Conservation (phyloP, 2,329 filamentous ascomycete genomes). For the Aureobasidium leucospermi region DNA sequence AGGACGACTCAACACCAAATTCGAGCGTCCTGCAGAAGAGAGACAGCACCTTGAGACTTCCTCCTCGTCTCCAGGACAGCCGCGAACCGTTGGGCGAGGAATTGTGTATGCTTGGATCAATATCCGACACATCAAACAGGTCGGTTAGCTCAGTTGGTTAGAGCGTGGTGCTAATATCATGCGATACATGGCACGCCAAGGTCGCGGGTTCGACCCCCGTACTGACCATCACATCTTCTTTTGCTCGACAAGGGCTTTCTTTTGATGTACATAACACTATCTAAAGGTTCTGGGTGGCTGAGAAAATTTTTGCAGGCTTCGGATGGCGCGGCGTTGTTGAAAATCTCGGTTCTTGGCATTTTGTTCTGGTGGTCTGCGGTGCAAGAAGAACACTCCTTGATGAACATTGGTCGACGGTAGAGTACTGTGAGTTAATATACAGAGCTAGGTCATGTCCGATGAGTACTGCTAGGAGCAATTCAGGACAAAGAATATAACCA, state of each 20-base stretch:
- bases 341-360: too few species aligned
- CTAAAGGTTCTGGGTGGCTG: background rate
- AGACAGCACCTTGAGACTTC: too few species aligned
- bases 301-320: background rate
- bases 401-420: too few species aligned
- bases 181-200: background rate
- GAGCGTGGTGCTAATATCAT: conserved; percentile 13
- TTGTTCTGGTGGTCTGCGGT: too few species aligned
- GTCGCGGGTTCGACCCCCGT: conserved; percentile 1
- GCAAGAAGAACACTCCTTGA: too few species aligned
- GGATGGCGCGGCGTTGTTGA: too few species aligned
- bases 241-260: background rate
- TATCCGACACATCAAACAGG: background rate
- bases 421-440: too few species aligned
- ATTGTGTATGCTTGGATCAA: background rate
- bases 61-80: background rate
- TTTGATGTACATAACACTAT: background rate
- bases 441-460: too few species aligned
- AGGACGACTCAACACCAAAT: too few species aligned
- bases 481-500: too few species aligned
- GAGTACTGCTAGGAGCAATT: too few species aligned
- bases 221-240: background rate
- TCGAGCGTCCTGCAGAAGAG: too few species aligned
- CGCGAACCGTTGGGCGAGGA: background rate
- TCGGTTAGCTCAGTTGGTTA: conserved; percentile 20